Conservation (phyloP, 2,329 filamentous ascomycete species). For the Aphanocladium album region DNA sequence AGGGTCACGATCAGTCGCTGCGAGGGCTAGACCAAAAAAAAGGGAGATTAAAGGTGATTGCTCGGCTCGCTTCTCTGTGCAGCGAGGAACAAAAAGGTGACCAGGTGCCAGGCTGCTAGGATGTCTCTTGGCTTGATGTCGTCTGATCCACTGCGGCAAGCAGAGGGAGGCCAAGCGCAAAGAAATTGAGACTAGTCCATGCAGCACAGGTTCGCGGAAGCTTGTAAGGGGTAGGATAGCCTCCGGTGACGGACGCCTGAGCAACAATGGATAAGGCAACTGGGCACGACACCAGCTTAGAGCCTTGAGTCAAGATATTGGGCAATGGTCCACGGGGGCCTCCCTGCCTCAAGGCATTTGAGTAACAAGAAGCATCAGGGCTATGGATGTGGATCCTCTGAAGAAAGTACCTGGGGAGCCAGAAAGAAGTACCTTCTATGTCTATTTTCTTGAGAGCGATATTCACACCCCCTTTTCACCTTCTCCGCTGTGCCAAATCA, state of each 20-base stretch:
- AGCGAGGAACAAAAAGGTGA: neutral
- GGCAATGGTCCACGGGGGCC: neutral
- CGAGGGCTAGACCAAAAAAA: neutral
- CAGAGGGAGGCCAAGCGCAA: neutral
- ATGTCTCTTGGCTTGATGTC: neutral
- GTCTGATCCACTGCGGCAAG: neutral
- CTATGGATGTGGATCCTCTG: neutral
- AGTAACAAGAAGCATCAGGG: neutral
- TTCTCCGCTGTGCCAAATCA: neutral
- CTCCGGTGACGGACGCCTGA: neutral
- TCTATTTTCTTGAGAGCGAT: neutral
- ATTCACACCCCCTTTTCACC: neutral
- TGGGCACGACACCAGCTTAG: neutral
- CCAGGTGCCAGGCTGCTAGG: neutral
- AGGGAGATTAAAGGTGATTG: neutral
- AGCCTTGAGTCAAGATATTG: neutral
- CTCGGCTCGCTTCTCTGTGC: neutral
- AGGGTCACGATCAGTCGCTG: neutral
- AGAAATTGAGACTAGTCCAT: too few relatives aligned
- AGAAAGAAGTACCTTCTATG: slow-evolving; percentile 4
- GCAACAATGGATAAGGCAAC: neutral
- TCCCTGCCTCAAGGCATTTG: neutral
- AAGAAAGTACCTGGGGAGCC: neutral
- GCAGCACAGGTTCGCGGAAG: too few relatives aligned
- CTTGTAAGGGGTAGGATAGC: neutral